Evolutionary conservation across 495 filamentous ascomycete genomes (phyloP), one percentile per base, ranked within the genome.

Genomic region (Penicillium mononematosum): DNA sequence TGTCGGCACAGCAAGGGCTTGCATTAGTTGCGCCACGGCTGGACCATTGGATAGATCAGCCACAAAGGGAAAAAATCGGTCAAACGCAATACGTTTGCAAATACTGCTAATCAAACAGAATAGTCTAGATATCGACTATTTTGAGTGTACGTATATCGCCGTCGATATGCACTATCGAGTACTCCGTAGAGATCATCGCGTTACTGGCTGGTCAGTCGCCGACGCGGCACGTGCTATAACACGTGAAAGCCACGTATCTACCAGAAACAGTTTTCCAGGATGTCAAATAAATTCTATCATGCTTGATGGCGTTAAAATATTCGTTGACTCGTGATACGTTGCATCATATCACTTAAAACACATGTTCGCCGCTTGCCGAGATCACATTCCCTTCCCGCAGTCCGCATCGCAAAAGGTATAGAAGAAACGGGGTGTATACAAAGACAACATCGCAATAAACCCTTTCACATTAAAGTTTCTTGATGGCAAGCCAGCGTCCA

Each of bases 401-500:
- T 34, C 9, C 22, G 29, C 47, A 44, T 58, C 44, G 29, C 47
- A 45, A 38, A 50, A 43, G 34, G 38, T 19, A 43, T 14, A 42
- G n/a, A 25, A 27, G 4, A 29, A 41, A 27, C 11, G 25, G 29
- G 20, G 41, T 19, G 39, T 29, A 42, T 8, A 53, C 7, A n/a
- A 39, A 39, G 17, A 16, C 11, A 17, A 8, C 0, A 39, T 16
- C 16, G 7, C n/a, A 39, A 34, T 10, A 20, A 9, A 11, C 19
- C 20, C 2, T 7, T 24, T 44, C 62, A 76, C 36, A 71, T 25
- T 38, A 76, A 56, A 0, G 75, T 76, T 56, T 77, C 75, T 43
- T 70, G 68, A 55, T 78, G 75, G 6, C 54, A 56, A 16, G 68
- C 67, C 29, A 78, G 55, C 43, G 67, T 62, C 75, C 75, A 78